phyloP scores from a whole-genome alignment of 1,284 basidiomycete genomes.

The Cutaneotrichosporon sp. region DNA sequence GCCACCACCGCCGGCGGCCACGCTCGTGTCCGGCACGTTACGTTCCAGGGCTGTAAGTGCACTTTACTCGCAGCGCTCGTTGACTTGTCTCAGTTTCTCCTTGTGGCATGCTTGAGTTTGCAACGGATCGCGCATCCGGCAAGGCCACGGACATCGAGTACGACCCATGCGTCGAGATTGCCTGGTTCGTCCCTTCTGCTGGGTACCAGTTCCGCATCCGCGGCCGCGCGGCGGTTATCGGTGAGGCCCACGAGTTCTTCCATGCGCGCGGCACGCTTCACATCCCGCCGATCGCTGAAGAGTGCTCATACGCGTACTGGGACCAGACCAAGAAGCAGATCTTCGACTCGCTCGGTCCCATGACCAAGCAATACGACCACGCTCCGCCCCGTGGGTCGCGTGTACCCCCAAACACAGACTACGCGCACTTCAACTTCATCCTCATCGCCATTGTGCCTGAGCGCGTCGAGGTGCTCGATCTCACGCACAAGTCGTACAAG shows the following conservation, averaged over 20 bases:
- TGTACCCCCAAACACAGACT: slow-evolving; percentile 3
- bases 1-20: not conserved
- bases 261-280: not conserved
- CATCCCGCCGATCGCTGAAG: not conserved
- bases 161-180: slow-evolving; percentile 10
- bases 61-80: not conserved
- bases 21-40: slow-evolving; percentile 6
- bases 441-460: slow-evolving; percentile 4
- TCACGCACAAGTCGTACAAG: not conserved
- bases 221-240: slow-evolving; percentile 7
- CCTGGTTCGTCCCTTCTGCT: slow-evolving; percentile 10
- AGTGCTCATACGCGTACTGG: slow-evolving; percentile 8
- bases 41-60: slow-evolving; percentile 8
- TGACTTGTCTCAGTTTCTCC: slow-evolving; percentile 9
- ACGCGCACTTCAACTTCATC: slow-evolving; percentile 12
- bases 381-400: not conserved
- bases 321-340: not conserved
- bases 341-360: not conserved
- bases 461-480: slow-evolving; percentile 10
- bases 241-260: slow-evolving; percentile 8
- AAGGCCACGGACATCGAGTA: slow-evolving; percentile 7
- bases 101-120: slow-evolving; percentile 5
- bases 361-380: slow-evolving; percentile 6
- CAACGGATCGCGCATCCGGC: slow-evolving; percentile 5
- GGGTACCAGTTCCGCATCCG: slow-evolving; percentile 16